Evolutionary conservation across 2,329 filamentous ascomycete species (phyloP).

Genomic region (Penicillium digitatum): DNA sequence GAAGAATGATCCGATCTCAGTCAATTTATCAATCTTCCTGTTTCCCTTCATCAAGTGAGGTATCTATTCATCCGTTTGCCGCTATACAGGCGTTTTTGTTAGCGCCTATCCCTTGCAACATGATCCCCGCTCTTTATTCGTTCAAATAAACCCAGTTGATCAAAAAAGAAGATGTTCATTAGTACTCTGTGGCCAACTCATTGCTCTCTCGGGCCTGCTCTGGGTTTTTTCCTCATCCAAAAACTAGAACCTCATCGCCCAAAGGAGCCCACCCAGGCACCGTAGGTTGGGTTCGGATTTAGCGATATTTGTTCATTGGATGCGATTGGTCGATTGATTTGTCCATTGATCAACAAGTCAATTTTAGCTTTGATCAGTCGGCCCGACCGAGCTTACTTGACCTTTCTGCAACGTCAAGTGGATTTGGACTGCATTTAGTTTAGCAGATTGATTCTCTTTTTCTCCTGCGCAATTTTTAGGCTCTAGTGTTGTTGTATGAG

Average conservation of each 20-base stretch:
- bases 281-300: background rate
- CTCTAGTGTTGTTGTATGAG: background rate
- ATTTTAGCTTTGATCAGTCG: background rate
- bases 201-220: background rate
- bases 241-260: background rate
- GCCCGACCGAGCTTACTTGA: background rate
- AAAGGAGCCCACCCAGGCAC: background rate
- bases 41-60: background rate
- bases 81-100: background rate
- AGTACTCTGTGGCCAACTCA: background rate
- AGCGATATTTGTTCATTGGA: background rate
- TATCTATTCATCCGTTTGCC: background rate
- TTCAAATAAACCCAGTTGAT: background rate
- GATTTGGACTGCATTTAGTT: background rate
- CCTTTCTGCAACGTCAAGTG: background rate
- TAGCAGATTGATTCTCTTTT: background rate
- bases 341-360: background rate
- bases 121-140: background rate
- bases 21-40: background rate
- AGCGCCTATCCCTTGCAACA: slow-evolving; percentile 4
- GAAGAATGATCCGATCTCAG: background rate
- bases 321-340: background rate
- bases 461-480: background rate
- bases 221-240: background rate
- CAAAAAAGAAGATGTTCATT: background rate